Evolutionary conservation across 2,329 filamentous ascomycete genomes (phyloP), one percentile per base, ranked within the genome.

Genomic region (Talaromyces sp.): DNA sequence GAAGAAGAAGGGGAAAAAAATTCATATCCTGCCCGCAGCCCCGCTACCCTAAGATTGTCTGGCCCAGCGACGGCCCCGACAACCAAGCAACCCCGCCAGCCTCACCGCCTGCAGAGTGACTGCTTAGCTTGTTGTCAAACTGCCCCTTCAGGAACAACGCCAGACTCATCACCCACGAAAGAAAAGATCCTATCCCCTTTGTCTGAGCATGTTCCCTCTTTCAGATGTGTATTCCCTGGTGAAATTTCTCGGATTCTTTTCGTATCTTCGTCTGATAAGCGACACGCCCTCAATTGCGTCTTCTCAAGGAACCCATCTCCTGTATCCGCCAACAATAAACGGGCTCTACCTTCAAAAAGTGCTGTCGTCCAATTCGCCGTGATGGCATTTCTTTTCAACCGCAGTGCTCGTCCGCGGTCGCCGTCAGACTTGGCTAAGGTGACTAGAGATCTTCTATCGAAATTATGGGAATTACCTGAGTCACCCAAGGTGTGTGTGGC

Each of bases 371-470:
- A 39, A 40, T 37, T 53, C 39, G 35, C 37, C 22, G 61, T 57
- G 62, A 90, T 90, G 87, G 84, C 86, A 46, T 90, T 89, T 75
- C 77, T 89, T 57, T 89, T 89, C 70, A 81, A 80, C 60, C 78
- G 85, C 61, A 58, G 53, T 37, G 81, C 80, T 66, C 81, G 81
- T 64, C 80, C 83, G 66, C 84, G 86, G 72, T 80, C 80, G 64
- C 79, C 82, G 62, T 75, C 81, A 63, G 84, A 90, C 70, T 76
- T 89, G 70, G 79, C 82, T 60, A 78, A 80, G 73, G 78, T 80
- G 41, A 82, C 85, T 48, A 87, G 85, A 67, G 86, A 89, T 60
- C 77, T 86, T 57, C 77, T 88, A 21, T 67, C 77, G 57, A 84
- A 80, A 69, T 73, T 89, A 59, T 83, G 85, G 67, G 83, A 86